Evolutionary conservation across 352 stramenopile genomes (phyloP).

Genomic region (Phytophthora quininea): DNA sequence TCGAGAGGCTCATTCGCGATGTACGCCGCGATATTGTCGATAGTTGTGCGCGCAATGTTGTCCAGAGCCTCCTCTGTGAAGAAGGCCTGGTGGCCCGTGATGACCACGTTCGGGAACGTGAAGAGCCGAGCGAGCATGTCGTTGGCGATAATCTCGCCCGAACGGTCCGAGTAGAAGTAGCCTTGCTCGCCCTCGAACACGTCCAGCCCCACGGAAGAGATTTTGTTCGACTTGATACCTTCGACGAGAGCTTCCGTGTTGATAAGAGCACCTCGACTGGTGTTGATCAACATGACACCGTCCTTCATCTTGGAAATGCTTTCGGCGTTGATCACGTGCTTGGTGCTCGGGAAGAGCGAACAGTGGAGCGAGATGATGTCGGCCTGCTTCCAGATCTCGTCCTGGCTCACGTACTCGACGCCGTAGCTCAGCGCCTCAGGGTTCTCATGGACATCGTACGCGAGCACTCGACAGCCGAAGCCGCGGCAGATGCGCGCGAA

Average conservation of each 20-base stretch:
- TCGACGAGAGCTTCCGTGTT: constrained; percentile 78
- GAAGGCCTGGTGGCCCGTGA: constrained; percentile 73
- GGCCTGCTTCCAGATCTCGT: constrained; percentile 53
- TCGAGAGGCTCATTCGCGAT: constrained; percentile 10
- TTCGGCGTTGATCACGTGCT: constrained; percentile 78
- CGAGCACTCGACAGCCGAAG: constrained; percentile 32
- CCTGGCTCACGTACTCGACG: constrained; percentile 36
- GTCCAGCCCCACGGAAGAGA: constrained; percentile 78
- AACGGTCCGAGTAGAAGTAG: constrained; percentile 72
- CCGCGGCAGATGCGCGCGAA: constrained; percentile 40
- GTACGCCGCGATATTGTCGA: constrained; percentile 64
- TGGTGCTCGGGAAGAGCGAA: constrained; percentile 72
- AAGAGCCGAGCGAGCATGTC: constrained; percentile 60
- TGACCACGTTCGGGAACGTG: constrained; percentile 71
- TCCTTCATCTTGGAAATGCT: constrained; percentile 84
- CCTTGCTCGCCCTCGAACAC: constrained; percentile 76
- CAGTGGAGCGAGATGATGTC: constrained; percentile 88
- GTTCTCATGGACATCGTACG: constrained; percentile 48
- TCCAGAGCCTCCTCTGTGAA: constrained; percentile 67
- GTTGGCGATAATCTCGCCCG: constrained; percentile 56
- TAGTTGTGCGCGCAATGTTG: constrained; percentile 65
- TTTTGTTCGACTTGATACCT: constrained; percentile 77
- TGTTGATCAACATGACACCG: constrained; percentile 89
- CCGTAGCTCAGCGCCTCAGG: constrained; percentile 25
- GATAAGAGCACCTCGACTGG: constrained; percentile 79